Percentiles rank a stretch among this genome's conserved stretches.
phyloP scores from a whole-genome alignment of 371 early-diverging fungal genomes.

The Mucor ambiguus region DNA sequence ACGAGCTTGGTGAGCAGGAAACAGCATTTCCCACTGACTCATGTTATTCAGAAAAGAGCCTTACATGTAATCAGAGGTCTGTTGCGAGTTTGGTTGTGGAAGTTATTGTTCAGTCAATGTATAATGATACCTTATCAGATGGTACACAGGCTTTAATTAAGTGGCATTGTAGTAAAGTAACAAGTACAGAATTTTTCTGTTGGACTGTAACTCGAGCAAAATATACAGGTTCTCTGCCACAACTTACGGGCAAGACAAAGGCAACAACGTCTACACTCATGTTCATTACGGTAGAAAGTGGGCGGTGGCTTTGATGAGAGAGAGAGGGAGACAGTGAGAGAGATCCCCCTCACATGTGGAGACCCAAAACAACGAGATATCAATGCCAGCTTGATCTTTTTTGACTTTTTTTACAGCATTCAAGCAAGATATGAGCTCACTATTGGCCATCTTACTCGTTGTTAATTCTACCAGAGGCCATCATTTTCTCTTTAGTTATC shows the following conservation, averaged over 20 bases:
- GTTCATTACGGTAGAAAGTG: too few species aligned
- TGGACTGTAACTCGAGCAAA: too few species aligned
- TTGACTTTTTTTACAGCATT: neutral
- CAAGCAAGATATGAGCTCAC: conserved; percentile 34
- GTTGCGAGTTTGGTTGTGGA: neutral
- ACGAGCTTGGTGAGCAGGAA: neutral
- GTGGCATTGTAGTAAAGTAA: neutral
- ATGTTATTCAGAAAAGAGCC: neutral
- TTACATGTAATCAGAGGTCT: neutral
- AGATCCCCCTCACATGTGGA: neutral
- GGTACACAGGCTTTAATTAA: too few species aligned
- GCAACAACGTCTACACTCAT: too few species aligned
- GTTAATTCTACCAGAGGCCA: conserved; percentile 73
- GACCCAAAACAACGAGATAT: neutral
- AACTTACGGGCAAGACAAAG: too few species aligned
- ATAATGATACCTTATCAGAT: neutral
- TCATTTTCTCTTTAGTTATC: conserved; percentile 71
- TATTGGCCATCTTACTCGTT: conserved; percentile 65
- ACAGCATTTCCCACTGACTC: neutral
- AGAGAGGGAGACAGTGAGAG: too few species aligned
- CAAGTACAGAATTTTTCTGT: too few species aligned
- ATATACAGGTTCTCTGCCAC: too few species aligned
- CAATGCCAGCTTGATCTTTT: neutral
- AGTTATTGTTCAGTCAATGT: neutral
- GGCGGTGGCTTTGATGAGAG: neutral